phyloP scores from a whole-genome alignment of 768 basidiomycete genomes.

The Thelephora ganbajun region DNA sequence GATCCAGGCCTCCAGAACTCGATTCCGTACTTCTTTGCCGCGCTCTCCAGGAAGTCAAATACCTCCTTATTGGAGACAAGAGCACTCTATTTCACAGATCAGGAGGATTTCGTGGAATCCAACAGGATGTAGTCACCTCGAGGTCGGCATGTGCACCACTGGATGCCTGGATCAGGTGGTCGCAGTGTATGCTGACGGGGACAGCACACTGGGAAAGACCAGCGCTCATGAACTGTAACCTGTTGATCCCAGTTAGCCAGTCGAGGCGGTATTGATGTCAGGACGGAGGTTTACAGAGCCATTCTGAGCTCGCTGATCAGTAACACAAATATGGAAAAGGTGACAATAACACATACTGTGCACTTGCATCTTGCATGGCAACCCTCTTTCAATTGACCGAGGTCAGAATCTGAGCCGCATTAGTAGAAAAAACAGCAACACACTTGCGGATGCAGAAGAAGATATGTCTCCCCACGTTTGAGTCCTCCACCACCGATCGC shows the following conservation, averaged over 20 bases:
- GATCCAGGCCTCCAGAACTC: conserved; percentile 97
- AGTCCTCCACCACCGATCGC: conserved; percentile 48
- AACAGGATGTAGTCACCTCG: conserved; percentile 31
- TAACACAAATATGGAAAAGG: neutral
- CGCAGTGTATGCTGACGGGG: conserved; percentile 89
- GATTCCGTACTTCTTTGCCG: conserved; percentile 82
- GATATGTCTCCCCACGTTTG: conserved; percentile 75
- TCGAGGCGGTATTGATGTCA: neutral
- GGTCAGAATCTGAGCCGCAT: neutral
- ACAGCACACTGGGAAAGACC: conserved; percentile 76
- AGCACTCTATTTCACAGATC: conserved; percentile 39
- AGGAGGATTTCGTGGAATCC: neutral
- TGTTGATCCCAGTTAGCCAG: conserved; percentile 11
- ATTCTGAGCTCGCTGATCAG: conserved; percentile 33
- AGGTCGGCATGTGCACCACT: conserved; percentile 80
- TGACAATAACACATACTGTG: conserved; percentile 46
- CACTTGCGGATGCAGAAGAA: conserved; percentile 60
- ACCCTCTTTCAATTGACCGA: conserved; percentile 45
- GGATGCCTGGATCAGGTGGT: conserved; percentile 93
- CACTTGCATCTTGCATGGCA: conserved; percentile 93
- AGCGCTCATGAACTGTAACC: conserved; percentile 97
- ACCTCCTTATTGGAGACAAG: conserved; percentile 89
- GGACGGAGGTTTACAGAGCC: conserved; percentile 51
- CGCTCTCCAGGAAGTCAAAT: conserved; percentile 92
- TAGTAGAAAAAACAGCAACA: neutral